A percentile compares a stretch with the other conserved stretches of the same genome.
Conservation (phyloP, 495 filamentous ascomycete species). For the Talaromyces ruber region DNA sequence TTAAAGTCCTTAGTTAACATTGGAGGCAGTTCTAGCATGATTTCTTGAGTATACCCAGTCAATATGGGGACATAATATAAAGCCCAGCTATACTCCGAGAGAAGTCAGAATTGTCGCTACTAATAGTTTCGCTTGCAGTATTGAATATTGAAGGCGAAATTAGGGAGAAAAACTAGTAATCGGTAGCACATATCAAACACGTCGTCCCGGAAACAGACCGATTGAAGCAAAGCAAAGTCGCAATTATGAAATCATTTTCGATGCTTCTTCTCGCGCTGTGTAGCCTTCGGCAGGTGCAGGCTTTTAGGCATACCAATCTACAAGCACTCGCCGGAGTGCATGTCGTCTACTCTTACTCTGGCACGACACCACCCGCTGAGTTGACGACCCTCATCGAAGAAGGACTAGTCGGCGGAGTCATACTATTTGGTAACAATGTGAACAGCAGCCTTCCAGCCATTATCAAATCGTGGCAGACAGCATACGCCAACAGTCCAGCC, state of each 20-base stretch:
- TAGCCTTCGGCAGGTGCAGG: background rate
- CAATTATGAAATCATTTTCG: background rate
- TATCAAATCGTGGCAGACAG: conserved; percentile 15
- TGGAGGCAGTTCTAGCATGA: background rate
- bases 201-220: background rate
- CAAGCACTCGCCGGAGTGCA: conserved; percentile 18
- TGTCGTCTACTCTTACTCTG: conserved; percentile 29
- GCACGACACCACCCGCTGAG: conserved; percentile 15
- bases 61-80: background rate
- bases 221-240: background rate
- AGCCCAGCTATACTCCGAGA: background rate
- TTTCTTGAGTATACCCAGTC: background rate
- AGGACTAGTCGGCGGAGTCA: conserved; percentile 25
- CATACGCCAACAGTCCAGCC: conserved; percentile 17
- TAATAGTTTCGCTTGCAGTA: background rate
- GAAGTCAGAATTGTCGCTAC: background rate
- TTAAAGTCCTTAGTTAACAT: background rate
- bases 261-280: background rate
- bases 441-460: conserved; percentile 11
- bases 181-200: background rate
- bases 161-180: background rate
- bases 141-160: background rate
- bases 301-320: background rate
- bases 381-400: conserved; percentile 19
- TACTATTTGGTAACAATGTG: conserved; percentile 29